Evolutionary conservation across 2,329 filamentous ascomycete genomes (phyloP), one percentile per base, ranked within the genome.

Genomic region (Xylariaceae sp.): DNA sequence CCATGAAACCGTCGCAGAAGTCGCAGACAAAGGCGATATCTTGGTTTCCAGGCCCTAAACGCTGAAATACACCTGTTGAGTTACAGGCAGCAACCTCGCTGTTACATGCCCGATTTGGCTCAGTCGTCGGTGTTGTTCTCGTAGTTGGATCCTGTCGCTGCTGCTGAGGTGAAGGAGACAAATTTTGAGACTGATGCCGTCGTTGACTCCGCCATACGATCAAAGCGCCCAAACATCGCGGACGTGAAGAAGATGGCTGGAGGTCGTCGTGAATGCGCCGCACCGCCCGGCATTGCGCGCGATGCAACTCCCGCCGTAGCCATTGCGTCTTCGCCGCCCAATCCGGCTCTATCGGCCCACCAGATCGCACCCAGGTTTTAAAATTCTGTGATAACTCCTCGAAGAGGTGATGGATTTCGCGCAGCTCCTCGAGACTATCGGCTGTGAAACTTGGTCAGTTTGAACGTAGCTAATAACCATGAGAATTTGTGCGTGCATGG

Each of bases 11-110:
- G 67, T 85, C 82, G 72, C 83, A 85, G 67, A 80, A 85, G 71
- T 86, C 82, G 73, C 83, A 86, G 6, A 83, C 75, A 65, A 85
- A 85, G 6, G 79, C 82, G 52, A 84, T 76, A 61, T 84, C 82
- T 45, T 71, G 68, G n/a, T 63, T 61, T 3, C 54, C 57, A 37
- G 83, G 78, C 48, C 77, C 80, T 55, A 84, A 79, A 11, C 81
- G 77, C 71, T 83, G 79, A 61, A 85, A 85, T 34, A 75, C 74
- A n/a, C 83, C 83, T 1, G 82, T 75, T 3, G 70, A 68, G 64
- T 81, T 81, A 71, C 82, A 85, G 23, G 75, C 72, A 35, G 74
- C 73, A 4, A 84, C 73, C 68, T 82, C 81, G 15, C 66, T 45
- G 8, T 45, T 59, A 34, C 53, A 57, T 54, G 51, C 23, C 57